Evolutionary conservation across 2,329 filamentous ascomycete species (phyloP).

Genomic region (Diaporthe sp.): DNA sequence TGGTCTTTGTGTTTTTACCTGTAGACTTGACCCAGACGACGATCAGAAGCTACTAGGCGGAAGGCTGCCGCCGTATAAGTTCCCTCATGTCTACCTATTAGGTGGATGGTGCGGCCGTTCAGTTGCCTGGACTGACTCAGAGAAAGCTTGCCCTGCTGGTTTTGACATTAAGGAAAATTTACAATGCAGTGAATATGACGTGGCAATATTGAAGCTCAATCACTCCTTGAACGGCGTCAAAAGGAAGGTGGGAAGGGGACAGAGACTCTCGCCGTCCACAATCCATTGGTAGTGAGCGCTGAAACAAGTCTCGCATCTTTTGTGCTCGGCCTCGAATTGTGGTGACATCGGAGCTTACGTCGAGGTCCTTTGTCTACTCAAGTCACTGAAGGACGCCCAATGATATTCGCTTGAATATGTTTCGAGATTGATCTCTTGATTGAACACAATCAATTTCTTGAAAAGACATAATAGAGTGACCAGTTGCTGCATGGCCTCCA

Average conservation of each 20-base stretch:
- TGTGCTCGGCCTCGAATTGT: neutral
- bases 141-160: neutral
- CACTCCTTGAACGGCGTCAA: neutral
- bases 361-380: neutral
- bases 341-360: neutral
- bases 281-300: neutral
- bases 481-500: neutral
- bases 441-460: neutral
- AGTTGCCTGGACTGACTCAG: neutral
- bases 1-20: neutral
- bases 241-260: neutral
- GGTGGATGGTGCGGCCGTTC: too few relatives aligned
- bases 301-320: neutral
- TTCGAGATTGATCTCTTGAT: neutral
- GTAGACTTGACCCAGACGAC: neutral
- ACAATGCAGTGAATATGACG: too few relatives aligned
- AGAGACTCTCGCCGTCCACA: neutral
- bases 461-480: neutral
- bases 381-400: neutral
- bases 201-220: neutral
- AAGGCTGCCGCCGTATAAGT: neutral
- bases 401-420: neutral
- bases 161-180: neutral
- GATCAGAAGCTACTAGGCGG: neutral
- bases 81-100: neutral